Percentiles rank a stretch among this genome's conserved stretches.
Conservation (phyloP, 2,329 filamentous ascomycete genomes). For the Balansia obtecta region DNA sequence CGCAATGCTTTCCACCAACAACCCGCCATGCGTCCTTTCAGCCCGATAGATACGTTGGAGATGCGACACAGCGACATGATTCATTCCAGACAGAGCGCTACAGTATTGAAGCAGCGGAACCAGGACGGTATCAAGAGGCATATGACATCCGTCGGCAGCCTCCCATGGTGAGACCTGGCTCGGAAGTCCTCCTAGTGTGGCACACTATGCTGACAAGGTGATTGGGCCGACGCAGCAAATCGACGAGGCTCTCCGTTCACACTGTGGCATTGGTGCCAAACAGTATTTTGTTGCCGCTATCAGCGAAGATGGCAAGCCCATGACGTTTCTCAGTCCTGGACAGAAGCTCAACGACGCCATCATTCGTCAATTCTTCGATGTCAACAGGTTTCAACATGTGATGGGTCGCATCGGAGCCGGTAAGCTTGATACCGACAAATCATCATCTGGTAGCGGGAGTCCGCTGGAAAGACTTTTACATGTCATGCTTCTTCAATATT, state of each 20-base stretch:
- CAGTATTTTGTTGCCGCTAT: constrained; percentile 41
- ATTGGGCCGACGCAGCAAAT: constrained; percentile 29
- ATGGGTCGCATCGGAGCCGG: constrained; percentile 26
- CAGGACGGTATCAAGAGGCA: constrained; percentile 22
- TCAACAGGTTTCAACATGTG: constrained; percentile 28
- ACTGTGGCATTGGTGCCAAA: constrained; percentile 38
- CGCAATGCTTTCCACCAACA: constrained; percentile 11
- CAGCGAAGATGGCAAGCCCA: constrained; percentile 32
- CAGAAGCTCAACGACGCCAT: constrained; percentile 24
- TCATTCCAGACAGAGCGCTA: constrained; percentile 19
- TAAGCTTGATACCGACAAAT: constrained; percentile 14
- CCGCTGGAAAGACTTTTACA: background rate
- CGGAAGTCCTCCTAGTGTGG: background rate
- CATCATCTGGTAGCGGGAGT: background rate
- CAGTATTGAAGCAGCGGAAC: constrained; percentile 16
- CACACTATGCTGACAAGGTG: constrained; percentile 3
- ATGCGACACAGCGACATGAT: constrained; percentile 17
- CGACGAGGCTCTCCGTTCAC: constrained; percentile 35
- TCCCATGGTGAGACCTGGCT: constrained; percentile 22
- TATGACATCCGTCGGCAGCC: constrained; percentile 23
- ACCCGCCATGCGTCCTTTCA: constrained; percentile 19
- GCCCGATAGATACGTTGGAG: constrained; percentile 17
- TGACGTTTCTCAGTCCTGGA: constrained; percentile 33
- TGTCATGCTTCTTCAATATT: background rate
- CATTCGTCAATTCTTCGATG: constrained; percentile 33